phyloP scores from a whole-genome alignment of 106 monocot species.

The Acorus calamus region DNA sequence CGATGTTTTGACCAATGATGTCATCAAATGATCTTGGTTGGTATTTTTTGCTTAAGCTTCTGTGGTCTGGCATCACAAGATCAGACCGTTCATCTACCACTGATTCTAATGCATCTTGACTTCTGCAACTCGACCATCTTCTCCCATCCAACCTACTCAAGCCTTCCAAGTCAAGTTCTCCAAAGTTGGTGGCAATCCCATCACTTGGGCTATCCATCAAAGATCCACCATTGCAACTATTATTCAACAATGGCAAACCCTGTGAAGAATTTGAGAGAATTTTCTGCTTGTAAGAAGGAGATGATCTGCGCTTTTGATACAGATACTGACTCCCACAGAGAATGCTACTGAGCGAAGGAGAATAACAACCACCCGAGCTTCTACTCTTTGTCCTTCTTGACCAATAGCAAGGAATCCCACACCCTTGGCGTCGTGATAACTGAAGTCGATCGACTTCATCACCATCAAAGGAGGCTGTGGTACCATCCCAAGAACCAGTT shows the following conservation, averaged over 20 bases:
- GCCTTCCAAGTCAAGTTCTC: constrained; percentile 83
- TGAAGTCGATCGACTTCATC: constrained; percentile 56
- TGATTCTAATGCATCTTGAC: constrained; percentile 44
- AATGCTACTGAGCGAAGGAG: constrained; percentile 66
- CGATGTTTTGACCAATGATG: constrained; percentile 61
- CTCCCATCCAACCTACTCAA: constrained; percentile 75
- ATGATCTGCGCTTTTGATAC: constrained; percentile 32
- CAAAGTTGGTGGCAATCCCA: constrained; percentile 64
- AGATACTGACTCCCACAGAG: constrained; percentile 49
- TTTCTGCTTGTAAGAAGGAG: constrained; percentile 24
- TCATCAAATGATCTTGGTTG: constrained; percentile 50
- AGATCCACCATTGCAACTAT: constrained; percentile 45
- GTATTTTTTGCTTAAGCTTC: constrained; percentile 46
- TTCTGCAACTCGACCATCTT: constrained; percentile 88
- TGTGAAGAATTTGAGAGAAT: constrained; percentile 31
- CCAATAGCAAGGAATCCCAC: constrained; percentile 64
- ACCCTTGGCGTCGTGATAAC: constrained; percentile 43
- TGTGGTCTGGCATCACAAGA: constrained; percentile 21
- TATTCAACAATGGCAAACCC: constrained; percentile 47
- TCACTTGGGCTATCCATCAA: constrained; percentile 52
- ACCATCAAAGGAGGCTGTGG: constrained; percentile 45
- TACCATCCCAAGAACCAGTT: constrained; percentile 51
- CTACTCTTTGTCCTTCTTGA: constrained; percentile 48
- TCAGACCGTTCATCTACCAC: constrained; percentile 15
- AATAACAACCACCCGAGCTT: constrained; percentile 46